Conservation (phyloP, 257 asterid species). For the Ligustrum vulgare region DNA sequence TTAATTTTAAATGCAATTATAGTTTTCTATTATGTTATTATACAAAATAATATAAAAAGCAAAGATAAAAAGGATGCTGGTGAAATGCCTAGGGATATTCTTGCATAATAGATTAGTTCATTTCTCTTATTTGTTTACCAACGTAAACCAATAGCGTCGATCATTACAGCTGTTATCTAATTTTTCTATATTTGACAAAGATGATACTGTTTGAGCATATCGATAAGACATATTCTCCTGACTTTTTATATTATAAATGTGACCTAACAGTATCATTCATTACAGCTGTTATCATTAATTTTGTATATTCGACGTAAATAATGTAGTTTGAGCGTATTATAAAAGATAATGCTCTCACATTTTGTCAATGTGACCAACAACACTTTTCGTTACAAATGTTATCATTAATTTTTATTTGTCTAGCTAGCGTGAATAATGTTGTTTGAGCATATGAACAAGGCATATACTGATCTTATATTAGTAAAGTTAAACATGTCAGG, state of each 20-base stretch:
- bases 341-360: not conserved
- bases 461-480: not conserved
- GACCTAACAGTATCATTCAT: not conserved
- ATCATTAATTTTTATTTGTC: not conserved
- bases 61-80: not conserved
- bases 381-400: not conserved
- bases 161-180: not conserved
- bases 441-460: not conserved
- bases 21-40: not conserved
- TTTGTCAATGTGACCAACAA: not conserved
- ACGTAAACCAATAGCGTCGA: not conserved
- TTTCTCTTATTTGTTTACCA: not conserved
- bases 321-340: not conserved
- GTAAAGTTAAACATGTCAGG: not conserved
- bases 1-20: not conserved
- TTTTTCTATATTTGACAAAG: not conserved
- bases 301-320: not conserved
- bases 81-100: not conserved
- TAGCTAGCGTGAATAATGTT: not conserved
- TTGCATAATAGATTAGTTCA: not conserved
- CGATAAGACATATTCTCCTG: not conserved
- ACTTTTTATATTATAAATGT: not conserved
- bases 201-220: not conserved
- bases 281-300: conserved; percentile 1
- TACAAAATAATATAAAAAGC: not conserved